Base-by-base conservation (phyloP, 371 early-diverging fungal species). In the Apophysomyces ossiformis region DNA sequence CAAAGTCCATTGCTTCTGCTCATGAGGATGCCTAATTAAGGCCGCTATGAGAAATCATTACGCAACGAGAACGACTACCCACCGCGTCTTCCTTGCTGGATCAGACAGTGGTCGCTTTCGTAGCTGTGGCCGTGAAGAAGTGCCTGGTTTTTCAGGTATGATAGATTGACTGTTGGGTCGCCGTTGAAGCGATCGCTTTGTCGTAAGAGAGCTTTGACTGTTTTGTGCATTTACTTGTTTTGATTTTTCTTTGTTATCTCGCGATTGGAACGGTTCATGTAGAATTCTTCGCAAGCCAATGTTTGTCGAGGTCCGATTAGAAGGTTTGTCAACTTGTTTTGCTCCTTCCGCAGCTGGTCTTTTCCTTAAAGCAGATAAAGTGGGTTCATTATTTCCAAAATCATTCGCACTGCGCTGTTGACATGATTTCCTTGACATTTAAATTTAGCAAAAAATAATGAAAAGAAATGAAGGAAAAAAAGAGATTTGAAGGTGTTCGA, bases 1-100 rank as follows among this genome's bases (percentile, higher is more conserved):
- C 50, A 99, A 72, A 9, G 90, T 84, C 97, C 97, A 98, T 61
- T 78, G 73, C 50, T 76, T 81, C 26, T 56, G 56, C 16, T 61
- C 57, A 7, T 70, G 57, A 39, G 59, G 16, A 13, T 26, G 32
- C 7, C 58, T 65, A 26, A 26, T 26, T 26, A 26, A 26, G 32
- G 18, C 38, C 54, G 9, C 2, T 61, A 36, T 41, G 41, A 11
- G 8, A 11, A 41, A 41, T 41, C 0, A 21, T 18, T 50, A 26
- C 21, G 16, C 21, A 50, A 50, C 21, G 21, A 50, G 9, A 21
- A 50, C 5, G 54, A 9, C 8, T 50, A 21, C 21, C 54, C 21
- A 50, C 54, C 54, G 54, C 11, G 54, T 50, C 21, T 50, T 50
- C 21, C 54, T n/a, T 50, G 54, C 21, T 21, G 54, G 9, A 50